Percentiles rank a stretch among this genome's conserved stretches.
Conservation (phyloP, 331 rosid species). For the Erythrophleum ivorense region DNA sequence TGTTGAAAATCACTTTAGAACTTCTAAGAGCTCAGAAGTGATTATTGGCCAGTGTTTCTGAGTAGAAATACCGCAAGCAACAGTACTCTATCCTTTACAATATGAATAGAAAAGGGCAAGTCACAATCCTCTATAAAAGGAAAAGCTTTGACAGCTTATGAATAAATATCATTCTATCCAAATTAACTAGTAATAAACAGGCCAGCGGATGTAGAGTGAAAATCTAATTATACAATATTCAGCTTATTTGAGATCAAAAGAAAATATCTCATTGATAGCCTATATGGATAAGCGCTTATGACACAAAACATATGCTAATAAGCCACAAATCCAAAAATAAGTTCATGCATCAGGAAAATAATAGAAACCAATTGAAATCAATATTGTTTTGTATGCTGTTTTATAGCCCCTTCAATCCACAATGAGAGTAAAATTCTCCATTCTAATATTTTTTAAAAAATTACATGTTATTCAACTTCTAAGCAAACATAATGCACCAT, state of each 20-base stretch:
- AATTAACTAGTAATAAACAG: background rate
- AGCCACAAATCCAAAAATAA: background rate
- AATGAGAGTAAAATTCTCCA: background rate
- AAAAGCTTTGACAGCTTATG: no score
- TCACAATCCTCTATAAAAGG: no score
- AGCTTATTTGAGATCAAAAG: background rate
- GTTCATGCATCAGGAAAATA: no score
- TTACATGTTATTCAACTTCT: background rate
- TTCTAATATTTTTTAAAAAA: background rate
- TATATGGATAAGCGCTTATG: background rate
- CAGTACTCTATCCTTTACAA: no score
- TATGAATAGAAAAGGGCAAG: no score
- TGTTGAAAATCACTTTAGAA: background rate
- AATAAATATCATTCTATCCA: constrained; percentile 17
- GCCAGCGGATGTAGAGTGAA: background rate
- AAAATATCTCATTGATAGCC: background rate
- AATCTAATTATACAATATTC: background rate
- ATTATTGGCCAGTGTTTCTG: constrained; percentile 23
- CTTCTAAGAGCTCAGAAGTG: constrained; percentile 20
- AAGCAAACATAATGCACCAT: no score
- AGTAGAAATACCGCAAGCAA: background rate
- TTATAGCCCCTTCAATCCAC: background rate
- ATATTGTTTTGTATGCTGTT: background rate
- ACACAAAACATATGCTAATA: background rate
- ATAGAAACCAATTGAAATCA: background rate